Evolutionary conservation across 305 asterid genomes (phyloP).

Genomic region (Lippia alba): DNA sequence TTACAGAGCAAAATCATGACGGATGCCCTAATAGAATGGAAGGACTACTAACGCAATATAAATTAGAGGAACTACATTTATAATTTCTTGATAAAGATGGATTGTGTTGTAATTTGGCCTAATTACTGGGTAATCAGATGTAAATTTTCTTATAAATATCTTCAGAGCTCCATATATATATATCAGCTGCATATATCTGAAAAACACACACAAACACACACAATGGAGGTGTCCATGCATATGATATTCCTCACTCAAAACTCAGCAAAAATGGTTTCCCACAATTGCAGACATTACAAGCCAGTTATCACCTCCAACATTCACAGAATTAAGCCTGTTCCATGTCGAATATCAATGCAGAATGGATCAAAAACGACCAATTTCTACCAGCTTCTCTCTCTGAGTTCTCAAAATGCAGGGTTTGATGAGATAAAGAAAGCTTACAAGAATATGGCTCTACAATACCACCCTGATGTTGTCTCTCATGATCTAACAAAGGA

Average conservation of each 20-base stretch:
- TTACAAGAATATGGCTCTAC: conserved; percentile 49
- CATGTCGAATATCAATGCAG: conserved; percentile 30
- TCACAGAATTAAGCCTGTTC: not conserved
- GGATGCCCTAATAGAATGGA: too few species aligned
- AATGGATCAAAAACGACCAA: conserved; percentile 26
- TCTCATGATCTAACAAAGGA: conserved; percentile 34
- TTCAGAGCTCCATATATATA: not conserved
- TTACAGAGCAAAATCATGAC: too few species aligned
- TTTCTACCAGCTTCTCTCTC: conserved; percentile 51
- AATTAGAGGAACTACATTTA: too few species aligned
- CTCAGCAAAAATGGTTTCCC: not conserved
- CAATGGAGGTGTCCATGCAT: conserved; percentile 35
- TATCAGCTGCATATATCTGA: not conserved
- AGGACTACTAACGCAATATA: too few species aligned
- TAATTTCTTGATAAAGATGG: too few species aligned
- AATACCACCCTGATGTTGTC: conserved; percentile 56
- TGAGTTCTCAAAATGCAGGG: conserved; percentile 43
- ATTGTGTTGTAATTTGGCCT: too few species aligned
- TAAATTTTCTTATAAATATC: too few species aligned
- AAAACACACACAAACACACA: not conserved
- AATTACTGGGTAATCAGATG: too few species aligned
- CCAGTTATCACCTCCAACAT: not conserved
- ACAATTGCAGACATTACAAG: not conserved
- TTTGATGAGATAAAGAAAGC: conserved; percentile 57
- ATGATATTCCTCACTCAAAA: not conserved